These are phyloP conservation scores for Gnaphalium uliginosum DNA, from an alignment of 129 eudicot species.

Conservation along the genomic window DNA sequence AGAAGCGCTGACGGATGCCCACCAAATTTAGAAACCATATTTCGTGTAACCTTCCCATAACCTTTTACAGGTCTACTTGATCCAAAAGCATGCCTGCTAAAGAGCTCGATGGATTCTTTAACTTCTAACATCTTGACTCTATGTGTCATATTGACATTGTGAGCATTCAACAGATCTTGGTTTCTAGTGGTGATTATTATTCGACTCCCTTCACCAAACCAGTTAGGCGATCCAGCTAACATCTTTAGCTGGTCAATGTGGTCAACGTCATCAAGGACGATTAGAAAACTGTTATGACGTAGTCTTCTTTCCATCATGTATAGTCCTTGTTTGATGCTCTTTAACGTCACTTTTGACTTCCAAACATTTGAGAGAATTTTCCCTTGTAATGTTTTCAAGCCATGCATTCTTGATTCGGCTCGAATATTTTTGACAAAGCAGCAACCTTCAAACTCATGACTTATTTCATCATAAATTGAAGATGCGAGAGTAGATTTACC, in stretches of 20 bases:
- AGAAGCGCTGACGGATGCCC: conserved; percentile 14
- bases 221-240: conserved; percentile 28
- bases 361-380: conserved; percentile 14
- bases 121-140: conserved; percentile 3
- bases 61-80: neutral
- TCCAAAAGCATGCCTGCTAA: conserved; percentile 25
- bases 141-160: neutral
- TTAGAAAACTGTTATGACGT: conserved; percentile 3
- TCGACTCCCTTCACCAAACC: conserved; percentile 35
- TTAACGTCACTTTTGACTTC: neutral
- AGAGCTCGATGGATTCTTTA: conserved; percentile 12
- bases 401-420: conserved; percentile 9
- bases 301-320: conserved; percentile 4
- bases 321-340: neutral
- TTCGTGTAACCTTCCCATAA: neutral
- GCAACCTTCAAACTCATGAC: conserved; percentile 19
- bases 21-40: conserved; percentile 15
- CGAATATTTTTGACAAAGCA: conserved; percentile 11
- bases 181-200: conserved; percentile 29
- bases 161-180: conserved; percentile 3
- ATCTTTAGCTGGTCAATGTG: conserved; percentile 10
- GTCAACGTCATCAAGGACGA: conserved; percentile 33
- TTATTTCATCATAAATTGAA: conserved; percentile 22
- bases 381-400: conserved; percentile 17
- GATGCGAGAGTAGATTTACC: conserved; percentile 36